Conservation (phyloP, 371 early-diverging fungal genomes). For the Neoconidiobolus thromboides region DNA sequence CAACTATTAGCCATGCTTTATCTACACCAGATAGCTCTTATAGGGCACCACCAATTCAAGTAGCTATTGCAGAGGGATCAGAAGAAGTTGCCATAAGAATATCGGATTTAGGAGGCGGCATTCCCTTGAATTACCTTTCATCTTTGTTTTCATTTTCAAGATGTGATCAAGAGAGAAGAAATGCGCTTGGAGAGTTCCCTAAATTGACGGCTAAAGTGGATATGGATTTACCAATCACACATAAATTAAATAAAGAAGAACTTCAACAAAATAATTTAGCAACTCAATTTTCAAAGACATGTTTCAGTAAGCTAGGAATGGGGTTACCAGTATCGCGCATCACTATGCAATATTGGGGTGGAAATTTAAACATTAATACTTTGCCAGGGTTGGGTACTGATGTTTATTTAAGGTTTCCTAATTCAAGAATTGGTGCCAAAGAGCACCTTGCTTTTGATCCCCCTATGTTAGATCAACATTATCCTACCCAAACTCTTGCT, state of each 20-base stretch:
- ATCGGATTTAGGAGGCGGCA: conserved; percentile 83
- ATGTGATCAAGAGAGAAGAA: not conserved
- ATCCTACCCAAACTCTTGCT: too few species aligned
- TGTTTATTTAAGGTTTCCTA: conserved; percentile 56
- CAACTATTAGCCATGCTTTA: conserved; percentile 15
- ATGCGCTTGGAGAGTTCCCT: not conserved
- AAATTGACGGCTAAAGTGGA: conserved; percentile 23
- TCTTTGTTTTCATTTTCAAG: conserved; percentile 1
- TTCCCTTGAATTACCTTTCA: conserved; percentile 18
- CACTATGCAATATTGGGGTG: conserved; percentile 76
- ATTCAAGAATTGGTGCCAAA: conserved; percentile 23
- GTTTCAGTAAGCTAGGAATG: conserved; percentile 43
- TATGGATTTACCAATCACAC: not conserved
- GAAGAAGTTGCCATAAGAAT: conserved; percentile 71
- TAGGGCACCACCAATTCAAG: conserved; percentile 32
- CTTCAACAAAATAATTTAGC: not conserved
- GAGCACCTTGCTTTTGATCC: conserved; percentile 5
- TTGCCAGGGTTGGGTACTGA: conserved; percentile 80
- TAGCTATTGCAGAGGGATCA: conserved; percentile 59
- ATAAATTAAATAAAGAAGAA: not conserved
- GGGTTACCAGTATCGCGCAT: conserved; percentile 70
- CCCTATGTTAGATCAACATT: not conserved
- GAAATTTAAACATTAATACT: conserved; percentile 41
- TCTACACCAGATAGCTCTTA: conserved; percentile 12
- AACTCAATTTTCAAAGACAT: too few species aligned